Evolutionary conservation across 768 basidiomycete genomes (phyloP), one percentile per base, ranked within the genome.

Genomic region (Pleurotus sapidus): DNA sequence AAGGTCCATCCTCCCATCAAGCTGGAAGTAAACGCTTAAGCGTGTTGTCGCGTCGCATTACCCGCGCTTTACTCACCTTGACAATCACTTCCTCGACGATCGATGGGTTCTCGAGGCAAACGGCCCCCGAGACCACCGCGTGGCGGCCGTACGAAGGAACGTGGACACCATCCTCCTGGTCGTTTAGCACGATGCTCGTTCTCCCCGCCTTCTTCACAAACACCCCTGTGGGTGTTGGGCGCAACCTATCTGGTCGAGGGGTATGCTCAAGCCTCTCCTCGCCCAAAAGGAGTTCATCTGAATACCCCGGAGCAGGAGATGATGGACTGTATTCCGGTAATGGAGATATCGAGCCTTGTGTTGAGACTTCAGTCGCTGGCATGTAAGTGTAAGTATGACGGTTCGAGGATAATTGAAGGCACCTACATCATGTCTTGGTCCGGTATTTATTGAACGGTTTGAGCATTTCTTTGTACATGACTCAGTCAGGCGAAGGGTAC

Each of bases 321-420:
- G 84, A 79, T 1, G 81, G 75, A 0, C 83, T 76, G 64, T 89
- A 89, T 5, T 65, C 66, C 17, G 88, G 84, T 30, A 84, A 72
- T 5, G 59, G 60, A 30, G 61, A 59, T 18, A 64, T 49, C 11
- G 30, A 34, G 30, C 9, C 30, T 34, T 9, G 30, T 34, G 8
- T 9, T 11, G 30, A 9, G 30, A 34, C 30, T 34, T 34, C 30
- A 34, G 30, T 34, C 30, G 30, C 30, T 34, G 30, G 8, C 30
- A 34, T 34, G 30, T 48, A 48, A 15, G 46, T 6, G 27, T 48
- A 17, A 3, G 30, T 34, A 34, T 34, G 30, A 34, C 30, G 3
- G 30, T 34, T 34, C 30, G 30, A 34, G 30, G 30, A 34, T 11
- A 34, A 34, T 34, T 34, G 38, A 54, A 15, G 20, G 9, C 15